These are phyloP conservation scores for Alternaria alternata DNA, from an alignment of 2,329 filamentous ascomycete species.

Conservation along the genomic window DNA sequence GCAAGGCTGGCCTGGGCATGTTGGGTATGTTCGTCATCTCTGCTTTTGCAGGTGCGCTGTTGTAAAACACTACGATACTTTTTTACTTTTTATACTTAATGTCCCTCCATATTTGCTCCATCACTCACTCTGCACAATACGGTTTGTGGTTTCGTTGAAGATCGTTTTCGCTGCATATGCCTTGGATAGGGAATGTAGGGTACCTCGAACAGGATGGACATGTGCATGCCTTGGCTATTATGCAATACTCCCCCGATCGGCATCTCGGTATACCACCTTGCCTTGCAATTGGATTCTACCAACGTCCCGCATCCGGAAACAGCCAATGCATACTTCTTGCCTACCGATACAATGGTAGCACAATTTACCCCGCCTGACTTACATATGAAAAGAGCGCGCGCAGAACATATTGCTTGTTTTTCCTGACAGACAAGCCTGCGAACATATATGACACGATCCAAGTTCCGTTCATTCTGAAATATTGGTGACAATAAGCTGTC, in stretches of 20 bases:
- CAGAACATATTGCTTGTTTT: too few relatives aligned
- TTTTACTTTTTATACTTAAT: not conserved
- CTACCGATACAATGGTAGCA: not conserved
- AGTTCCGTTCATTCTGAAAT: not conserved
- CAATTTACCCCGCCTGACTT: not conserved
- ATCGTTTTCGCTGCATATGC: not conserved
- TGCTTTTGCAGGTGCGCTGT: conserved; percentile 36
- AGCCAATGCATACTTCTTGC: not conserved
- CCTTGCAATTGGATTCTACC: not conserved
- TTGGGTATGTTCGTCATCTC: conserved; percentile 39
- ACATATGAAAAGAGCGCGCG: not conserved
- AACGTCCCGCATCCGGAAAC: not conserved
- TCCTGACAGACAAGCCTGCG: too few relatives aligned
- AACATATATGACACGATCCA: too few relatives aligned
- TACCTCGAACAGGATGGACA: not conserved
- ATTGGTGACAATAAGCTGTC: not conserved
- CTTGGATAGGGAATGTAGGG: not conserved
- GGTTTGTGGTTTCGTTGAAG: not conserved
- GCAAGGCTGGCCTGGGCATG: conserved; percentile 41
- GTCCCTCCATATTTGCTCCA: not conserved
- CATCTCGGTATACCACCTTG: not conserved
- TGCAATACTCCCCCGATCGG: not conserved
- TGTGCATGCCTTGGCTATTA: not conserved
- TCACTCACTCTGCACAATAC: not conserved
- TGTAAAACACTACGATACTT: conserved; percentile 20